Evolutionary conservation across 83 land plant genomes (phyloP).

Genomic region (Diphasiastrum complanatum): DNA sequence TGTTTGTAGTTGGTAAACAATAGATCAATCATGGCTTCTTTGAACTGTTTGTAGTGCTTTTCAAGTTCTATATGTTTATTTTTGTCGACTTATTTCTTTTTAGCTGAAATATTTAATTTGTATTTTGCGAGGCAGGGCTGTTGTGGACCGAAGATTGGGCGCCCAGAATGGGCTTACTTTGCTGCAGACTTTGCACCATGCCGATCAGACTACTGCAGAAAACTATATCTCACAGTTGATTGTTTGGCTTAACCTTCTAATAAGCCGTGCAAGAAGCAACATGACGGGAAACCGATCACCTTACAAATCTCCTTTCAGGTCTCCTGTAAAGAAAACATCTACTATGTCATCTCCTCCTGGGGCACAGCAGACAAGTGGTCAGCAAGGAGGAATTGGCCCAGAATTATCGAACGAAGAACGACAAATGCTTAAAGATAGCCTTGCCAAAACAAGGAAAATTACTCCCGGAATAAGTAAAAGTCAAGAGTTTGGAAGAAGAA

Average conservation of each 20-base stretch:
- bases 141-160: slow-evolving; percentile 7
- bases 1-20: no score
- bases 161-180: neutral
- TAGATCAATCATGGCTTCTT: no score
- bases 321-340: neutral
- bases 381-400: neutral
- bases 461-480: slow-evolving; percentile 10
- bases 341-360: neutral
- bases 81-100: neutral
- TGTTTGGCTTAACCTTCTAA: slow-evolving; percentile 10
- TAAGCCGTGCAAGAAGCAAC: slow-evolving; percentile 1
- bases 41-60: no score
- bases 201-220: slow-evolving; percentile 5
- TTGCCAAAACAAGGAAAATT: neutral
- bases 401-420: slow-evolving; percentile 7
- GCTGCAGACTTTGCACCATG: slow-evolving; percentile 12
- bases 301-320: slow-evolving; percentile 5
- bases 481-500: slow-evolving; percentile 5
- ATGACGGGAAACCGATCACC: slow-evolving; percentile 6
- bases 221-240: slow-evolving; percentile 5
- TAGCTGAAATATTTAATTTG: neutral
- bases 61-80: no score
- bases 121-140: neutral
- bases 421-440: slow-evolving; percentile 5
- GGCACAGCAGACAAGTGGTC: neutral